phyloP scores from a whole-genome alignment of 768 basidiomycete species.

The Leccinum olivaceopallidum region DNA sequence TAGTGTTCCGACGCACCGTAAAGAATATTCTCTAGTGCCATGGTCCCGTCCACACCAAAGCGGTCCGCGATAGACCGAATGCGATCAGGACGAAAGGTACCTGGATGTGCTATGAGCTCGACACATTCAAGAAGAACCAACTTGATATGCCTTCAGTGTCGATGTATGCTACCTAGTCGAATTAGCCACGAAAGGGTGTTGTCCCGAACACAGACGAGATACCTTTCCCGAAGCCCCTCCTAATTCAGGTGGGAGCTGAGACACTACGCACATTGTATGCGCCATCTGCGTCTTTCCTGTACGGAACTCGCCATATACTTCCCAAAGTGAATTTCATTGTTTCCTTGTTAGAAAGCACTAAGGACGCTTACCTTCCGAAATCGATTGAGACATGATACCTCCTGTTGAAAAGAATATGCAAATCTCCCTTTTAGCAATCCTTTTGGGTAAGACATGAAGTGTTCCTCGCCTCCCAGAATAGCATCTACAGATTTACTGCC shows the following conservation, averaged over 20 bases:
- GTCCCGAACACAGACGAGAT: slow-evolving; percentile 11
- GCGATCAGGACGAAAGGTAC: slow-evolving; percentile 94
- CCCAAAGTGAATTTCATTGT: background rate
- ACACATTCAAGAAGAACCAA: slow-evolving; percentile 8
- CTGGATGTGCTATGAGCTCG: slow-evolving; percentile 39
- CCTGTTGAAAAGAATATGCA: slow-evolving; percentile 43
- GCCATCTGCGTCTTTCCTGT: slow-evolving; percentile 96
- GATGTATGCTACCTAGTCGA: slow-evolving; percentile 78
- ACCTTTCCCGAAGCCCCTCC: slow-evolving; percentile 92
- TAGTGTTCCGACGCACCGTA: slow-evolving; percentile 53
- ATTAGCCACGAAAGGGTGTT: slow-evolving; percentile 1
- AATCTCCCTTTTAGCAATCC: too few relatives aligned
- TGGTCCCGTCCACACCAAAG: slow-evolving; percentile 88
- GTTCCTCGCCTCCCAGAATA: slow-evolving; percentile 74
- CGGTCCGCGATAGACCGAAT: slow-evolving; percentile 89
- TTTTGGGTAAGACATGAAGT: background rate
- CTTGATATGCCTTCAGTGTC: slow-evolving; percentile 71
- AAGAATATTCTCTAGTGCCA: slow-evolving; percentile 89
- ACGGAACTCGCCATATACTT: slow-evolving; percentile 94
- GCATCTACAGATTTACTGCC: slow-evolving; percentile 91
- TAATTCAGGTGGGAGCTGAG: slow-evolving; percentile 86
- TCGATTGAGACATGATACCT: slow-evolving; percentile 89
- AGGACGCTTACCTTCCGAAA: slow-evolving; percentile 70
- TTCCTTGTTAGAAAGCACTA: background rate
- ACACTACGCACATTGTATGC: slow-evolving; percentile 90